phyloP scores from a whole-genome alignment of 768 basidiomycete genomes.

The Plicaturopsis crispa region DNA sequence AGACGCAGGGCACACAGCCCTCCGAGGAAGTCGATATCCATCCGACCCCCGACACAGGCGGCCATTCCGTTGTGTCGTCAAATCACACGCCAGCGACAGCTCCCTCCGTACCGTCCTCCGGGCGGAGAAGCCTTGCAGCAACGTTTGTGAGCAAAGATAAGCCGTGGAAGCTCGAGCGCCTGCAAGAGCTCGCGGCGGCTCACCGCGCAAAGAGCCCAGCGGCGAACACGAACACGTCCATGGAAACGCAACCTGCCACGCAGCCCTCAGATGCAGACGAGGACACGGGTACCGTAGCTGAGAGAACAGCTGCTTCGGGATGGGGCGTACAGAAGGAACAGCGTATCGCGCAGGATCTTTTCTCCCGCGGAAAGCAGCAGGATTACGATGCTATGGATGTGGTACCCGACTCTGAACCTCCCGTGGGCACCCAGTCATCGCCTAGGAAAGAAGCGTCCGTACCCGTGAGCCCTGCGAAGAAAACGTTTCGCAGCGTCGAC shows the following conservation, averaged over 20 bases:
- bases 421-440: constrained; percentile 18
- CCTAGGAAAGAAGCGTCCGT: constrained; percentile 4
- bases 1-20: too few relatives aligned
- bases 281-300: neutral
- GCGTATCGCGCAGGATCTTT: neutral
- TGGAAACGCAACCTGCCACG: constrained; percentile 1
- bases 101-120: neutral
- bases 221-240: constrained; percentile 4
- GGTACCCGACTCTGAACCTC: constrained; percentile 61
- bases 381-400: constrained; percentile 32
- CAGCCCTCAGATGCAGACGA: neutral
- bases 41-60: too few relatives aligned
- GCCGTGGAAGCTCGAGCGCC: neutral
- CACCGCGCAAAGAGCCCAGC: constrained; percentile 6
- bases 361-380: constrained; percentile 5
- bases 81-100: too few relatives aligned
- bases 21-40: too few relatives aligned
- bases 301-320: too few relatives aligned
- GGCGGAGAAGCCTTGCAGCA: neutral
- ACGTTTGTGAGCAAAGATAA: neutral
- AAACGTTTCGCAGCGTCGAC: neutral
- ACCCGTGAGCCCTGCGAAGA: constrained; percentile 7
- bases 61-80: too few relatives aligned
- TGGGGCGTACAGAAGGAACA: too few relatives aligned
- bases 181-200: neutral